These are phyloP conservation scores for Quercus suber DNA, from an alignment of 306 rosid genomes.

Conservation along the genomic window DNA sequence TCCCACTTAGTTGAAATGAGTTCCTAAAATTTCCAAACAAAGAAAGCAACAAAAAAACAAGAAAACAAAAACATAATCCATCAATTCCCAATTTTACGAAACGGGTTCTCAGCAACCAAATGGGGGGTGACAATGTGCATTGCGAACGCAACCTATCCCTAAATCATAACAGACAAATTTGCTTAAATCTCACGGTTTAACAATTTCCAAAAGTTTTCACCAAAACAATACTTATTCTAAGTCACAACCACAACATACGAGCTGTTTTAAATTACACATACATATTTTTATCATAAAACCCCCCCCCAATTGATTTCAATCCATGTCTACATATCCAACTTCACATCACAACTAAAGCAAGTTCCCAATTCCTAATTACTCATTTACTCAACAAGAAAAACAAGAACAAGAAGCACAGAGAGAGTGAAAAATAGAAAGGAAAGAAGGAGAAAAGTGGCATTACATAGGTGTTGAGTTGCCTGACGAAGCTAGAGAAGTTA, in stretches of 20 bases:
- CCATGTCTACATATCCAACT: neutral
- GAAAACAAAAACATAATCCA: neutral
- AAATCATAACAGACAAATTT: neutral
- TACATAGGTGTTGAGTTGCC: slow-evolving; percentile 97
- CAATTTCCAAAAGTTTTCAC: neutral
- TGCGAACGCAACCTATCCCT: neutral
- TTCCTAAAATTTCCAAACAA: neutral
- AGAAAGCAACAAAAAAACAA: neutral
- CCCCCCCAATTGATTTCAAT: too few species aligned
- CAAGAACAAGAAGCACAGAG: neutral
- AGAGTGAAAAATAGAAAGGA: neutral
- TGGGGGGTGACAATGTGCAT: neutral
- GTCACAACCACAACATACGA: too few species aligned
- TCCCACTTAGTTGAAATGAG: neutral
- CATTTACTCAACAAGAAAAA: neutral
- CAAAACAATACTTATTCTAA: neutral
- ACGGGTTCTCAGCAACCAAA: neutral
- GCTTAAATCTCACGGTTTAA: neutral
- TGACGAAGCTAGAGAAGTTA: slow-evolving; percentile 89
- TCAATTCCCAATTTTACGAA: too few species aligned
- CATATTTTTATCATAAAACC: too few species aligned
- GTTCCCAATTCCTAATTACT: neutral
- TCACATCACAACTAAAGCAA: neutral
- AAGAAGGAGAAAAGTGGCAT: slow-evolving; percentile 2
- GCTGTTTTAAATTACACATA: too few species aligned